Base-by-base conservation (phyloP, 2,329 filamentous ascomycete genomes). In the Chrysoporthe puriensis region DNA sequence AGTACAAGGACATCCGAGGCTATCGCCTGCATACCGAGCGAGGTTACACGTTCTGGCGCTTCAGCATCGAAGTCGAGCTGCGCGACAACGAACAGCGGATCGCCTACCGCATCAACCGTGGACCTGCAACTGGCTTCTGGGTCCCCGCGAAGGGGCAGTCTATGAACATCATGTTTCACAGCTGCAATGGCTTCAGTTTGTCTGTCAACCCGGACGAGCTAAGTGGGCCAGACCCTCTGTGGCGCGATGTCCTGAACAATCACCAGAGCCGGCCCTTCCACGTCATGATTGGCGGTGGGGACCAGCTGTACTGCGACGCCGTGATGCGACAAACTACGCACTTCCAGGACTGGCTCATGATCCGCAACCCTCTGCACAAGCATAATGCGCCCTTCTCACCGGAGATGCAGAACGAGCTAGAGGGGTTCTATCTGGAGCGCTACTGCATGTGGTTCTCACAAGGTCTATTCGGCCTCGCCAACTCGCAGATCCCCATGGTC, bases 131-230 rank as follows among this genome's bases (percentile, higher is more conserved):
- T 63, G 93, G 91, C 1, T 99, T 99, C 77, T 99, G 96, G 95
- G 93, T 99, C 0, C 96, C 96, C 5, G 91, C 91, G 43, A 87
- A 85, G 62, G 91, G 89, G 18, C 86, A 97, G 77, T 88, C 91
- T 2, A 99, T 99, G 96, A 97, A 98, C 80, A 92, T 97, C 77
- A 97, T 98, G 94, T 99, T 97, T 81, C 88, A 98, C 81, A 97
- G 92, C 77, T 97, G 96, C 82, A 99, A 99, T 77, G 96, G 96
- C 1, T 99, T 99, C 82, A 95, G 93, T 73, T 78, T 91, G 63
- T 91, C 87, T 66, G 91, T 92, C 34, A 90, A 97, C 70, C 82
- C 93, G 0, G 86, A 96, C 75, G 85, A 90, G 58, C 91, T 97
- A 76, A 96, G 91, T 75, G 96, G 96, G 0, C 96, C 96, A 0